Evolutionary conservation across 23 red algal genomes (phyloP).

Genomic region (Gracilariopsis chorda): DNA sequence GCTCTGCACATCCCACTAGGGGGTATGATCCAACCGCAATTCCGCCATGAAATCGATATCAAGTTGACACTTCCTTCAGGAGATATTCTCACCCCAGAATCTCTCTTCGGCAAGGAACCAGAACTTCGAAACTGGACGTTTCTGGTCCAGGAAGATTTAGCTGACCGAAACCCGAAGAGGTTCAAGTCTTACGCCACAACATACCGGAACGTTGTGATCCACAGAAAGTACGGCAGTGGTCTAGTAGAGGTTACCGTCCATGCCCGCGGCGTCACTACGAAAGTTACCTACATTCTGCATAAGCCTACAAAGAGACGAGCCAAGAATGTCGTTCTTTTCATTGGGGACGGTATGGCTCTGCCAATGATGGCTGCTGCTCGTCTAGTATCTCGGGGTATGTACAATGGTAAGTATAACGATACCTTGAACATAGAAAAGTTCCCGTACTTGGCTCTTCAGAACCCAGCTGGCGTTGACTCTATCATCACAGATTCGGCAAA

Average conservation of each 20-base stretch:
- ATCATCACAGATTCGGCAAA: constrained; percentile 73
- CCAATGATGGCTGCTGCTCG: constrained; percentile 58
- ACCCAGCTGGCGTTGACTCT: constrained; percentile 38
- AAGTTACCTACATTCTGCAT: constrained; percentile 13
- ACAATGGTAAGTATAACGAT: constrained; percentile 57
- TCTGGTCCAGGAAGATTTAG: not conserved
- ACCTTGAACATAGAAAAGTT: constrained; percentile 27
- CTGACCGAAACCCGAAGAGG: not conserved
- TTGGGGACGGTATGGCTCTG: constrained; percentile 56
- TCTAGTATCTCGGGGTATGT: constrained; percentile 50
- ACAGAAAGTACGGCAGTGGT: constrained; percentile 28
- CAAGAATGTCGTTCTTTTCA: constrained; percentile 44
- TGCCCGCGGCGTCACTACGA: constrained; percentile 42
- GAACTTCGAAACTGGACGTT: constrained; percentile 46
- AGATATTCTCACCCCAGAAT: constrained; percentile 7
- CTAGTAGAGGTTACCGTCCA: constrained; percentile 10
- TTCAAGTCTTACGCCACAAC: constrained; percentile 7
- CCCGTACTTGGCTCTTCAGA: constrained; percentile 14
- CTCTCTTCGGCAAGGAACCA: not conserved
- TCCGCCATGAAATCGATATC: constrained; percentile 3
- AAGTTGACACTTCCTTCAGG: constrained; percentile 17
- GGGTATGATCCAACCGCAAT: not conserved
- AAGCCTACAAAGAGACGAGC: constrained; percentile 29
- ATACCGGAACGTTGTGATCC: constrained; percentile 38
- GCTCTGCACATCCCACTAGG: constrained; percentile 1